Evolutionary conservation across 1,139 yeast genomes (phyloP).

Genomic region (Geotrichum bryndzae): DNA sequence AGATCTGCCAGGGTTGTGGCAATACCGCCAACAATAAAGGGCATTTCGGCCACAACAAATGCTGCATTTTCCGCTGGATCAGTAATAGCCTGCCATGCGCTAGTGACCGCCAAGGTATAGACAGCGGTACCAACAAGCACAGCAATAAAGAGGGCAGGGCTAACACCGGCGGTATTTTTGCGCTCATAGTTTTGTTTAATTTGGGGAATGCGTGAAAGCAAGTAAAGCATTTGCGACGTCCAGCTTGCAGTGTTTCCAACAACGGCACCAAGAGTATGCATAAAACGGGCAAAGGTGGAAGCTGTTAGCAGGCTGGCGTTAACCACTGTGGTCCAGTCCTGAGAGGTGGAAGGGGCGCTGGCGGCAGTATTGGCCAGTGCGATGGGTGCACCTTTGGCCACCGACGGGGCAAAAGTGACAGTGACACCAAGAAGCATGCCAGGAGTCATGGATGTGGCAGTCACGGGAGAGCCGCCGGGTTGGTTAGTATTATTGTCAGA

Average conservation of each 20-base stretch:
- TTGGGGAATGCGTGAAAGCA: slow-evolving; percentile 77
- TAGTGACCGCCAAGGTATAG: slow-evolving; percentile 62
- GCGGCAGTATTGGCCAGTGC: not conserved
- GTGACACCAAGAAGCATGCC: slow-evolving; percentile 17
- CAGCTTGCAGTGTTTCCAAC: slow-evolving; percentile 67
- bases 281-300: not conserved
- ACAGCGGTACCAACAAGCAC: slow-evolving; percentile 70
- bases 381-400: slow-evolving; percentile 15
- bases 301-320: not conserved
- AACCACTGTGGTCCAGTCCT: not conserved
- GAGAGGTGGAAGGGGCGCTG: not conserved
- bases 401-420: slow-evolving; percentile 8
- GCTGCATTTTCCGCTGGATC: slow-evolving; percentile 49
- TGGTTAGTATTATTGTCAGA: not conserved
- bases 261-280: slow-evolving; percentile 16
- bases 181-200: slow-evolving; percentile 61
- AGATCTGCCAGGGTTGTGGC: slow-evolving; percentile 74
- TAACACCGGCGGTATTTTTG: slow-evolving; percentile 78
- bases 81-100: slow-evolving; percentile 43
- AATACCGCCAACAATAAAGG: slow-evolving; percentile 74
- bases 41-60: slow-evolving; percentile 63
- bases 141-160: slow-evolving; percentile 67
- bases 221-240: slow-evolving; percentile 69
- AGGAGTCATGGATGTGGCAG: slow-evolving; percentile 15
- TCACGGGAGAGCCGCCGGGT: not conserved